Percentiles rank a stretch among this genome's conserved stretches.
Conservation (phyloP, 1,284 basidiomycete genomes). For the Heterobasidion irregulare region DNA sequence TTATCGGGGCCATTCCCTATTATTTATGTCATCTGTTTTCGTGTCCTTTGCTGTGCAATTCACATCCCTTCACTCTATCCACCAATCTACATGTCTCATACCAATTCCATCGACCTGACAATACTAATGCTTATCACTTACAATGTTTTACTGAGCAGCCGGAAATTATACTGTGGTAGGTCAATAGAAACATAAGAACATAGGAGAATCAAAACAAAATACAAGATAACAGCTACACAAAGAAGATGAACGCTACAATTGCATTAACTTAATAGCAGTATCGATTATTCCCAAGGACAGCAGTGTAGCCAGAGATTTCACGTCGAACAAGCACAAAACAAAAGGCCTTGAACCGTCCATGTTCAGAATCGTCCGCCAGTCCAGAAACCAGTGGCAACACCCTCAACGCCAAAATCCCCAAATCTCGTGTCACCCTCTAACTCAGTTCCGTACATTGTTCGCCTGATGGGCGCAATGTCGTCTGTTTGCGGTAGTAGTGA, state of each 20-base stretch:
- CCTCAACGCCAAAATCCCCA: slow-evolving; percentile 73
- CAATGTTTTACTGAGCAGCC: too few relatives aligned
- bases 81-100: too few relatives aligned
- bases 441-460: slow-evolving; percentile 78
- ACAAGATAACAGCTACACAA: too few relatives aligned
- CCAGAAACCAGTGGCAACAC: slow-evolving; percentile 62
- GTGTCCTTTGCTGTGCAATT: neutral
- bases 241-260: too few relatives aligned
- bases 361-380: slow-evolving; percentile 4
- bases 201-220: too few relatives aligned
- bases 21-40: slow-evolving; percentile 2
- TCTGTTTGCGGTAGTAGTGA: slow-evolving; percentile 10
- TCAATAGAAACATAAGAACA: too few relatives aligned
- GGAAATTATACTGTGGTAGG: neutral
- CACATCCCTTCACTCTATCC: neutral
- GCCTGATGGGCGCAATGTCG: slow-evolving; percentile 32
- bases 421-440: slow-evolving; percentile 67
- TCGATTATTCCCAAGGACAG: too few relatives aligned
- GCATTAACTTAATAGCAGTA: too few relatives aligned
- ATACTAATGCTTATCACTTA: too few relatives aligned
- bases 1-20: neutral
- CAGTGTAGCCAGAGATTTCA: too few relatives aligned
- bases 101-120: too few relatives aligned
- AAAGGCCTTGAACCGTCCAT: neutral
- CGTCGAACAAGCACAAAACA: neutral